Conservation (phyloP, 2,329 filamentous ascomycete species). For the Ceratocystiopsis sp. region DNA sequence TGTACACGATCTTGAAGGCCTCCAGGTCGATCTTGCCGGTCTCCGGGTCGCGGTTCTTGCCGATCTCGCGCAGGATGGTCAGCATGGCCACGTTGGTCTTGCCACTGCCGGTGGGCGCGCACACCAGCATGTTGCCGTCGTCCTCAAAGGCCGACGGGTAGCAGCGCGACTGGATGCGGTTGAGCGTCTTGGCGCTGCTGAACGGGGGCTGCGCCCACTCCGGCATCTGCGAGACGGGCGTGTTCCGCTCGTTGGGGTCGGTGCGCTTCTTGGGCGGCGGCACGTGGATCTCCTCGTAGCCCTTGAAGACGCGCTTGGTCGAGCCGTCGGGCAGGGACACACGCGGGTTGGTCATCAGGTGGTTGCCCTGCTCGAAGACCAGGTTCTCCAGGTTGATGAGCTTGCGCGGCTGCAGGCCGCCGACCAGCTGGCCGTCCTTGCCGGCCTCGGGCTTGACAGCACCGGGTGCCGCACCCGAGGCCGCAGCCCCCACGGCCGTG, state of each 20-base stretch:
- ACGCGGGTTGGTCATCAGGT: slow-evolving; percentile 98
- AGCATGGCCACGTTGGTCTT: slow-evolving; percentile 99
- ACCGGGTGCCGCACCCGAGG: slow-evolving; percentile 19
- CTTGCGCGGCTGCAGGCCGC: slow-evolving; percentile 72
- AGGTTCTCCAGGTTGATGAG: slow-evolving; percentile 90
- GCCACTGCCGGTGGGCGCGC: slow-evolving; percentile 89
- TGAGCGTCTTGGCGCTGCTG: slow-evolving; percentile 69
- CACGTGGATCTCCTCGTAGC: slow-evolving; percentile 96
- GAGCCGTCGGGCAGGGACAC: slow-evolving; percentile 88
- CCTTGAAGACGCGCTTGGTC: slow-evolving; percentile 89
- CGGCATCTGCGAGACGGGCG: slow-evolving; percentile 75
- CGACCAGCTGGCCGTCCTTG: slow-evolving; percentile 50
- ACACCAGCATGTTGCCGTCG: slow-evolving; percentile 95
- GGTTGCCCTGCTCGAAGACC: slow-evolving; percentile 93
- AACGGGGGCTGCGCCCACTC: slow-evolving; percentile 86
- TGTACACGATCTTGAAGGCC: slow-evolving; percentile 96
- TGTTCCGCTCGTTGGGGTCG: slow-evolving; percentile 62
- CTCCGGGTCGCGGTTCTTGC: slow-evolving; percentile 75
- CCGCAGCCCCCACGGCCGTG: slow-evolving; percentile 37
- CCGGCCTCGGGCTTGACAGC: slow-evolving; percentile 27
- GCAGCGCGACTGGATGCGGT: slow-evolving; percentile 90
- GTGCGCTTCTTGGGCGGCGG: slow-evolving; percentile 78
- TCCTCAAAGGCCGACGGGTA: slow-evolving; percentile 81
- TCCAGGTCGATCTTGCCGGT: slow-evolving; percentile 93
- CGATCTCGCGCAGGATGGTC: slow-evolving; percentile 87